Evolutionary conservation across 2,329 filamentous ascomycete species (phyloP), one percentile per base, ranked within the genome.

Genomic region (Chaetothyriales sp.): DNA sequence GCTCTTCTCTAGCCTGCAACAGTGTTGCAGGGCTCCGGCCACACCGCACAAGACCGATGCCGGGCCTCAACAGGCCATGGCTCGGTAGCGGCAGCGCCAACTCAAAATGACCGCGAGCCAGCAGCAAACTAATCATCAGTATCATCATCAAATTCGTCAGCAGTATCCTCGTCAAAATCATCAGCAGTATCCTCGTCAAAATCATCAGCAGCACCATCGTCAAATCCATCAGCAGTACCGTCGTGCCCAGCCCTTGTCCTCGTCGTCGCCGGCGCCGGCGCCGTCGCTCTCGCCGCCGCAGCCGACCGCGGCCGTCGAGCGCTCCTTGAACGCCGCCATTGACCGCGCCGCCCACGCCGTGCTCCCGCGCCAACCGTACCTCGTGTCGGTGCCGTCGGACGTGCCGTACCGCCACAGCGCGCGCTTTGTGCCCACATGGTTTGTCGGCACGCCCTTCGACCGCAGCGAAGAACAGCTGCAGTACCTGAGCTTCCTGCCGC

Each of bases 401-500:
- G 65, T 67, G 49, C 71, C 71, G 43, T 73, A 70, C 59, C 68
- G 66, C 49, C 65, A 71, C 44, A 68, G 67, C 44, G 64, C 63
- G 50, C 68, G 67, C 43, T 66, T 68, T 56, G 63, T 68, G 54
- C 70, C 67, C 59, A 69, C 71, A 59, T 75, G 72, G 72, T 68
- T 69, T 54, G 67, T 72, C 57, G 67, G 69, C 51, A 74, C 73
- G 2, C 73, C 77, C 3, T 83, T 81, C 64, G 65, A 67, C 48
- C 65, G 65, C 18, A 68, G 74, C 56, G 80, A 83, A 64, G 73
- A 80, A 60, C 69, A 74, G 59, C 68, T 80, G 49, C 80, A 82
- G 62, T 82, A 82, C 63, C 71, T 79, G 69, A 82, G 77, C 52
- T 82, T 78, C 58, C 66, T 78, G 50, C 76, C 74, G 51, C 77